A percentile compares a stretch with the other conserved stretches of the same genome.
Conservation (phyloP, 805 yeast genomes). For the Clavispora santaluciae region DNA sequence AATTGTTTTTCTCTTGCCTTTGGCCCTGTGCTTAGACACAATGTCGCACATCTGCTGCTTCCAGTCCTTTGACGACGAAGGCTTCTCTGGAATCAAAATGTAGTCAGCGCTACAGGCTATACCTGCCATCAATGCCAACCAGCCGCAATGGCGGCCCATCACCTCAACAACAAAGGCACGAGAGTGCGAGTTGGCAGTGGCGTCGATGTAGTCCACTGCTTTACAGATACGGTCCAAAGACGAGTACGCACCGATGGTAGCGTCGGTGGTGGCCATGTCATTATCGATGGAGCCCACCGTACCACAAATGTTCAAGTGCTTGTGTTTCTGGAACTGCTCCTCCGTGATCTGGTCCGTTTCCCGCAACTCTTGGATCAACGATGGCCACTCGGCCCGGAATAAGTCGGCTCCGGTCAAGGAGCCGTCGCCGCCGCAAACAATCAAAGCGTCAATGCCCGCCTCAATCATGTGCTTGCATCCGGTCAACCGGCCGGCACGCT, state of each 20-base stretch:
- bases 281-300: slow-evolving; percentile 81
- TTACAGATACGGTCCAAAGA: slow-evolving; percentile 70
- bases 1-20: slow-evolving; percentile 74
- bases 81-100: slow-evolving; percentile 76
- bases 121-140: slow-evolving; percentile 82
- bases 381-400: slow-evolving; percentile 75
- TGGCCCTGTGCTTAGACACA: slow-evolving; percentile 56
- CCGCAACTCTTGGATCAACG: slow-evolving; percentile 55
- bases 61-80: slow-evolving; percentile 63
- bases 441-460: slow-evolving; percentile 71
- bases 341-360: slow-evolving; percentile 40
- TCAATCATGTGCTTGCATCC: slow-evolving; percentile 64
- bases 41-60: slow-evolving; percentile 60
- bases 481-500: slow-evolving; percentile 57
- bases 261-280: slow-evolving; percentile 81
- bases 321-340: slow-evolving; percentile 43
- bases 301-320: slow-evolving; percentile 65
- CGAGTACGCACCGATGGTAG: slow-evolving; percentile 79
- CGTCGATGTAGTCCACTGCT: slow-evolving; percentile 76
- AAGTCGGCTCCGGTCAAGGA: slow-evolving; percentile 79
- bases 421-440: slow-evolving; percentile 84
- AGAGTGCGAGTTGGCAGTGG: slow-evolving; percentile 79
- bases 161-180: slow-evolving; percentile 83
- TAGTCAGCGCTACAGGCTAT: slow-evolving; percentile 76
- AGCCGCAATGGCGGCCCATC: slow-evolving; percentile 89